phyloP scores from a whole-genome alignment of 495 filamentous ascomycete species.

The Endocarpon pusillum region DNA sequence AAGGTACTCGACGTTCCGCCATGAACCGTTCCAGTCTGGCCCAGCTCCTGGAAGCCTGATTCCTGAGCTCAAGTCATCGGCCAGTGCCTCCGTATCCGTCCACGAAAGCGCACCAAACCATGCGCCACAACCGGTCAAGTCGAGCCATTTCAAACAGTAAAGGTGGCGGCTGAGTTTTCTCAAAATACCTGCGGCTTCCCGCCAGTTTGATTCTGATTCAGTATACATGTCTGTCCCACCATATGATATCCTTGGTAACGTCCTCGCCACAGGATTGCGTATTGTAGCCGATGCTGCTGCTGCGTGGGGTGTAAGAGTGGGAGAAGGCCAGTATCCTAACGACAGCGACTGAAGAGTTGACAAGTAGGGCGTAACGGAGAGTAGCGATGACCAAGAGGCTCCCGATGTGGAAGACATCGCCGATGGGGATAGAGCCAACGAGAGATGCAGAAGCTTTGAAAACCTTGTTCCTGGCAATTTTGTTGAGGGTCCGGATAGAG shows the following conservation, averaged over 20 bases:
- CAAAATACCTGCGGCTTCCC: constrained; percentile 50
- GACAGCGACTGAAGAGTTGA: constrained; percentile 58
- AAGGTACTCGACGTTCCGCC: constrained; percentile 32
- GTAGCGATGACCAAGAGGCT: constrained; percentile 52
- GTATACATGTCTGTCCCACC: constrained; percentile 50
- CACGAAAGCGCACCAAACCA: constrained; percentile 52
- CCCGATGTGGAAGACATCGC: constrained; percentile 1
- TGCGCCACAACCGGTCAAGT: constrained; percentile 57
- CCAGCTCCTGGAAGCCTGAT: constrained; percentile 9
- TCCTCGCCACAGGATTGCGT: constrained; percentile 19
- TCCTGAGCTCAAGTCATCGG: constrained; percentile 10
- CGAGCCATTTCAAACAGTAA: constrained; percentile 61
- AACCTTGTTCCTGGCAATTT: constrained; percentile 37
- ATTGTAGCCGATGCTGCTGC: constrained; percentile 22
- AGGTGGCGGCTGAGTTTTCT: constrained; percentile 47
- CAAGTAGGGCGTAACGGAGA: constrained; percentile 41
- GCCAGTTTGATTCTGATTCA: constrained; percentile 46
- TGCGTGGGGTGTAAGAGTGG: constrained; percentile 46
- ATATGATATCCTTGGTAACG: constrained; percentile 32
- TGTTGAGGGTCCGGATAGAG: constrained; percentile 33
- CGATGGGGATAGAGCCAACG: constrained; percentile 30
- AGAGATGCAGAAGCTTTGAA: constrained; percentile 55
- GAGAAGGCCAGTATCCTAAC: constrained; percentile 66
- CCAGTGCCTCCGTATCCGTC: constrained; percentile 16
- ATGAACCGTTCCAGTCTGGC: constrained; percentile 33